phyloP scores from a whole-genome alignment of 805 yeast genomes.

The Metschnikowia gelsemii region DNA sequence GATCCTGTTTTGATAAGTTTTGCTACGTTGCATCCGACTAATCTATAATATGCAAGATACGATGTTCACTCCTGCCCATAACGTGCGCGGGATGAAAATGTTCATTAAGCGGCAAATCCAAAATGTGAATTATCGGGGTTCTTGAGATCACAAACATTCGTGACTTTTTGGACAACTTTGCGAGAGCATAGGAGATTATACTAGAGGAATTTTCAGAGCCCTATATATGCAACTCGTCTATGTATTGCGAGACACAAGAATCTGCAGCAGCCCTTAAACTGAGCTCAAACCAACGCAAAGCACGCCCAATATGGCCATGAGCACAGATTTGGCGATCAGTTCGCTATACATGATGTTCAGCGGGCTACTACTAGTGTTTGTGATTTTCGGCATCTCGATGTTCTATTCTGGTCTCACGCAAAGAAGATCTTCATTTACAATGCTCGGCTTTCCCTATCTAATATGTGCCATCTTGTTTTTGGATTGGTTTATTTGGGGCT shows the following conservation, averaged over 20 bases:
- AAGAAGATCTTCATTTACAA: conserved; percentile 40
- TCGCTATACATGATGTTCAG: conserved; percentile 39
- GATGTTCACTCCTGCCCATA: conserved; percentile 4
- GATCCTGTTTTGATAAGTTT: conserved; percentile 12
- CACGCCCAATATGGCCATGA: conserved; percentile 12
- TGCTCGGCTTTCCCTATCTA: conserved; percentile 37
- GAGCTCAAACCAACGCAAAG: no score
- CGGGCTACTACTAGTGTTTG: conserved; percentile 31
- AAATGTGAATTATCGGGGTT: no score
- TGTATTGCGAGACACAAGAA: no score
- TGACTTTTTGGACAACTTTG: no score
- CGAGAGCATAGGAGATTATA: no score
- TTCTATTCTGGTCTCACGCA: conserved; percentile 46
- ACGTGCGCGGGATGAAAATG: background rate
- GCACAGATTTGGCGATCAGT: conserved; percentile 18
- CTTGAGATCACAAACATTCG: no score
- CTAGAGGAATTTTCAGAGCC: no score
- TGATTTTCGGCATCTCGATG: conserved; percentile 36
- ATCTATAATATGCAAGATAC: conserved; percentile 4
- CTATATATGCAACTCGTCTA: no score
- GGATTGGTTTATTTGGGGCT: conserved; percentile 48
- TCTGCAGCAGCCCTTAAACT: no score
- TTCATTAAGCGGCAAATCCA: no score
- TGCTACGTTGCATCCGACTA: conserved; percentile 12
- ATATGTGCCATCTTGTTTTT: conserved; percentile 32